Evolutionary conservation across 768 basidiomycete genomes (phyloP).

Genomic region (Clitopilus passeckerianus): DNA sequence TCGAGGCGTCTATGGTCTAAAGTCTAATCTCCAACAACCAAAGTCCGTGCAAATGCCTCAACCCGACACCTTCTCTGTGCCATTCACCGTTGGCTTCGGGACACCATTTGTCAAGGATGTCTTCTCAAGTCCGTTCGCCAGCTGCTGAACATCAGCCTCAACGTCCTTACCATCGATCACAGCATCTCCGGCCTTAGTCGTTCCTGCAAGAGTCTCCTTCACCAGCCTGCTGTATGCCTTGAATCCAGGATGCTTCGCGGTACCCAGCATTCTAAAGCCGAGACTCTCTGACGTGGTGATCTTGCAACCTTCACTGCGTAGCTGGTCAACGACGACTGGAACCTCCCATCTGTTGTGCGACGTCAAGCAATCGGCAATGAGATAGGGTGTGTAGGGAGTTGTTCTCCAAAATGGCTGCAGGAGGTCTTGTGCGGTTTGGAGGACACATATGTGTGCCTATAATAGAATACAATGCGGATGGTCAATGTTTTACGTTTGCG

Average conservation of each 20-base stretch:
- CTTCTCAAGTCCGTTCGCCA: neutral
- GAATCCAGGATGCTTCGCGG: slow-evolving; percentile 13
- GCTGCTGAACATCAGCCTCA: neutral
- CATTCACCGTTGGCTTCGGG: neutral
- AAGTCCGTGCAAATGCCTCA: too few species aligned
- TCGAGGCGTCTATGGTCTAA: neutral
- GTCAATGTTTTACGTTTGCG: neutral
- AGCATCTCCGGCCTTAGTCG: slow-evolving; percentile 13
- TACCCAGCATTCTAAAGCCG: slow-evolving; percentile 15
- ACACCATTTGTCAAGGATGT: neutral
- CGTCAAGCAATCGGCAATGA: slow-evolving; percentile 15
- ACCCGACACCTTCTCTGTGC: neutral
- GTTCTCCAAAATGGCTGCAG: slow-evolving; percentile 21
- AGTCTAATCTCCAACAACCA: too few species aligned
- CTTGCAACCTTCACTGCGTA: slow-evolving; percentile 13
- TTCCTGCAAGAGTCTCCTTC: slow-evolving; percentile 15
- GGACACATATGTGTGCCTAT: slow-evolving; percentile 59
- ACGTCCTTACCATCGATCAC: slow-evolving; percentile 3
- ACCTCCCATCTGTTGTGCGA: slow-evolving; percentile 17
- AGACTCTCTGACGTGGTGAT: slow-evolving; percentile 16
- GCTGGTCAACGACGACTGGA: slow-evolving; percentile 13
- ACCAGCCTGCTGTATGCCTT: slow-evolving; percentile 14
- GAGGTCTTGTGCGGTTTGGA: slow-evolving; percentile 46
- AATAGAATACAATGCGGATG: neutral
- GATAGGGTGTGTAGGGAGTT: slow-evolving; percentile 14